phyloP scores from a whole-genome alignment of 2,329 filamentous ascomycete genomes.

The Trichoderma cornu-damae region DNA sequence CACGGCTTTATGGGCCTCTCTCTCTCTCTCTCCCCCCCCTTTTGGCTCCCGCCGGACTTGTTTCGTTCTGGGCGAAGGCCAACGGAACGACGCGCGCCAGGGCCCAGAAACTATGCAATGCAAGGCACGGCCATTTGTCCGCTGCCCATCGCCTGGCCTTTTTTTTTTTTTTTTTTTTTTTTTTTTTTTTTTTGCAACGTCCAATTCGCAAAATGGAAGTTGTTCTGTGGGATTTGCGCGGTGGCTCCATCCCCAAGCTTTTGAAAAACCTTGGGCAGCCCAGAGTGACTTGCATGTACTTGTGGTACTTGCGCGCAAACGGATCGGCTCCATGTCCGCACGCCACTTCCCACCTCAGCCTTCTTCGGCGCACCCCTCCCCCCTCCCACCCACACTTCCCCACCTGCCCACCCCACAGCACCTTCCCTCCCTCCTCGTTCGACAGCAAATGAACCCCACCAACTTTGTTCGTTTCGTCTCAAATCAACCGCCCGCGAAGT shows the following conservation, averaged over 20 bases:
- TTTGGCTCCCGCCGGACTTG: neutral
- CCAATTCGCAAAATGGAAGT: neutral
- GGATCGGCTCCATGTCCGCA: constrained; percentile 2
- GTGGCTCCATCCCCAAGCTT: neutral
- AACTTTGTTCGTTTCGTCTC: too few species aligned
- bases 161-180: too few species aligned
- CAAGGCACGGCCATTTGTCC: neutral
- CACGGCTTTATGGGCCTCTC: too few species aligned
- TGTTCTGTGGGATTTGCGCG: neutral
- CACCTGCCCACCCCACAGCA: neutral
- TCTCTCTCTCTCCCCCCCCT: neutral
- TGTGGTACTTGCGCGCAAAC: constrained; percentile 3
- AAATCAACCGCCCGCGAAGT: neutral
- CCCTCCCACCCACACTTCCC: neutral
- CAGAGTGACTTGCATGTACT: constrained; percentile 17
- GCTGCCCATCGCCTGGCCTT: too few species aligned
- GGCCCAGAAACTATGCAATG: constrained; percentile 6
- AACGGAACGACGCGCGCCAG: neutral
- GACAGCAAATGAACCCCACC: too few species aligned
- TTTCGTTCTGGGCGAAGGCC: neutral
- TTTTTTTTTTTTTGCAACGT: too few species aligned
- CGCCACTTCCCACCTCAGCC: neutral
- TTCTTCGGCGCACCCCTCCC: constrained; percentile 3
- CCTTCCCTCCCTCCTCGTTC: neutral
- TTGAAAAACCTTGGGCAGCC: too few species aligned